Percentiles rank a stretch among this genome's conserved stretches.
Conservation (phyloP, 495 filamentous ascomycete species). For the Platismatia glauca region DNA sequence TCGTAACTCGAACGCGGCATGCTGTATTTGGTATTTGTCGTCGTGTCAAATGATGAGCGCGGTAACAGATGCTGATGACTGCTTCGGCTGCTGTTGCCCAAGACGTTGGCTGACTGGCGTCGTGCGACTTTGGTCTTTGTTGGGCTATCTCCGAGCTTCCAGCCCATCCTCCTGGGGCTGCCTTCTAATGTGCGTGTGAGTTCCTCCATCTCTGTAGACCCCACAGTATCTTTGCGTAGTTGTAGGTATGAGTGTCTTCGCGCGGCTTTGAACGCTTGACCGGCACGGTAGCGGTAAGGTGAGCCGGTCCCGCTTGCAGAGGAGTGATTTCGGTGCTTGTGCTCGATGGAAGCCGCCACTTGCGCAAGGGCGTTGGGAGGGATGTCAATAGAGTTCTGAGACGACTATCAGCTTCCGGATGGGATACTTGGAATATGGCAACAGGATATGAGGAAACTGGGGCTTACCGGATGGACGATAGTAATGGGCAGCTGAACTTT, state of each 20-base stretch:
- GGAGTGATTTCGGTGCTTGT: conserved; percentile 29
- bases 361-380: conserved; percentile 49
- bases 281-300: conserved; percentile 20
- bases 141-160: not conserved
- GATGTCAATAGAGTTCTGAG: conserved; percentile 50
- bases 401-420: conserved; percentile 16
- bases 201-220: conserved; percentile 16
- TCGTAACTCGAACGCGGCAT: conserved; percentile 11
- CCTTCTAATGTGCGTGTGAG: conserved; percentile 19
- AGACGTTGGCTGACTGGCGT: conserved; percentile 13
- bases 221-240: conserved; percentile 13
- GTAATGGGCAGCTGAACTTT: conserved; percentile 46
- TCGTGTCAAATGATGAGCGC: conserved; percentile 14
- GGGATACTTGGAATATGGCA: not conserved
- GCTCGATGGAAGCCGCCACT: conserved; percentile 47
- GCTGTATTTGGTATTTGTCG: conserved; percentile 5
- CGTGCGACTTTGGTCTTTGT: conserved; percentile 10
- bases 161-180: conserved; percentile 17
- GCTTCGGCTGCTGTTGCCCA: conserved; percentile 5
- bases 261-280: conserved; percentile 25
- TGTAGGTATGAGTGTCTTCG: conserved; percentile 20
- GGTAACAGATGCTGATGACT: not conserved
- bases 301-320: conserved; percentile 12
- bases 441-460: not conserved
- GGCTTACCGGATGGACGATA: conserved; percentile 44